Base-by-base conservation (phyloP, 495 filamentous ascomycete species). In the Penicillium simplicissimum region DNA sequence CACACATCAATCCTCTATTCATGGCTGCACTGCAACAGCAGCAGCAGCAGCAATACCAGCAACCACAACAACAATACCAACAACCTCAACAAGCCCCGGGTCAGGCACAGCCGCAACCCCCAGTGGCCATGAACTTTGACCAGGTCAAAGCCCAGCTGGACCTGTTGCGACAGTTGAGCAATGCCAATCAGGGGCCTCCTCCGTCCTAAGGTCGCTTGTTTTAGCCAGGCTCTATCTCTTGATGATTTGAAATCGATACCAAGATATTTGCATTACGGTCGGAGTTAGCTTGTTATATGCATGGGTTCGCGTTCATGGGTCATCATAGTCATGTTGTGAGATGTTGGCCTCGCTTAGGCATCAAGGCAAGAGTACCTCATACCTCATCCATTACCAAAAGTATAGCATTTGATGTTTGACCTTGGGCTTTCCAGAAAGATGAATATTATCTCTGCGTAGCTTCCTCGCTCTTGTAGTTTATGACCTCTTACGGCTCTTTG, bases 1-100 rank as follows among this genome's bases (percentile, higher is more conserved):
- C 84, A 1, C 86, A 87, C 55, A 80, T 91, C 62, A 90, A 88
- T 56, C 88, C 88, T 7, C 79, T 84, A 1, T 88, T 91, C 74
- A 79, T 90, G 61, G 77, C 77, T 61, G 71, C 72, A 28, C 55
- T 80, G 57, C 77, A 80, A 55, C 78, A 25, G 23, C 76, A 80
- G 58, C 66, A 64, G 15, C 71, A 77, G 52, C 79, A 76, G 55
- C 71, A 75, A 55, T 47, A 47, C 21, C 71, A 74, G 53, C 71
- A 71, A 52, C 70, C 67, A 37, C 71, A 72, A 15, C 72, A 72
- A 25, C 69, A 73, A 17, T 34, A 54, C 7, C 71, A 70, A 19
- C 75, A 74, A 45, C 66, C 74, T 4, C 76, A 79, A 53, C 81
- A 81, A 58, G 66, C 56, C 19, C 76, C 81, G 53, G 72, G 74